phyloP scores from a whole-genome alignment of 2,329 filamentous ascomycete species.

The Shiraia bambusicola region DNA sequence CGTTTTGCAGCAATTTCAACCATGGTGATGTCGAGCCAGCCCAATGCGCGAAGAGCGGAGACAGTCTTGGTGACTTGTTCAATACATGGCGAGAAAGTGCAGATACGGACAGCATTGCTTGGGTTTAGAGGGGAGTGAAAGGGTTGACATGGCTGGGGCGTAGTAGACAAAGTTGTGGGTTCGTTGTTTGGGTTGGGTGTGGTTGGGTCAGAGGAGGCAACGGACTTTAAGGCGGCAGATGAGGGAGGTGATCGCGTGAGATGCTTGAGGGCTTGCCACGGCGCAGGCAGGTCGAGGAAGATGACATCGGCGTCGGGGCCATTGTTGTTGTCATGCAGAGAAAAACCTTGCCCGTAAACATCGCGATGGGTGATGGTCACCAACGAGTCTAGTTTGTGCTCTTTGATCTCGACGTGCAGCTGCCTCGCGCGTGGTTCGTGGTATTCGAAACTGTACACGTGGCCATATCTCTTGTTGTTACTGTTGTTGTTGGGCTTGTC shows the following conservation, averaged over 20 bases:
- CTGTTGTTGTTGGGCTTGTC: conserved; percentile 31
- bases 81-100: conserved; percentile 95
- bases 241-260: conserved; percentile 58
- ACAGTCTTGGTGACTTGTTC: conserved; percentile 92
- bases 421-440: conserved; percentile 71
- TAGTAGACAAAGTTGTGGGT: conserved; percentile 2
- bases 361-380: conserved; percentile 77
- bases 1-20: conserved; percentile 81
- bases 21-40: conserved; percentile 93
- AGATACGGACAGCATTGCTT: conserved; percentile 72
- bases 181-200: conserved; percentile 47
- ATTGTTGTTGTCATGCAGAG: conserved; percentile 46
- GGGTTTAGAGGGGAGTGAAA: conserved; percentile 65
- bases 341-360: conserved; percentile 74
- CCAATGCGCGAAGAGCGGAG: conserved; percentile 72
- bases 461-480: conserved; percentile 53
- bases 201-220: conserved; percentile 29
- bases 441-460: conserved; percentile 82
- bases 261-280: conserved; percentile 77
- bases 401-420: conserved; percentile 67
- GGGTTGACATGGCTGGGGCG: conserved; percentile 12
- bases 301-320: conserved; percentile 62
- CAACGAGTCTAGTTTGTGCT: conserved; percentile 65
- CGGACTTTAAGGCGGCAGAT: conserved; percentile 25
- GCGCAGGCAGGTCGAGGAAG: conserved; percentile 78